Evolutionary conservation across 2,329 filamentous ascomycete species (phyloP).

Genomic region (Sarocladium brachiariae): DNA sequence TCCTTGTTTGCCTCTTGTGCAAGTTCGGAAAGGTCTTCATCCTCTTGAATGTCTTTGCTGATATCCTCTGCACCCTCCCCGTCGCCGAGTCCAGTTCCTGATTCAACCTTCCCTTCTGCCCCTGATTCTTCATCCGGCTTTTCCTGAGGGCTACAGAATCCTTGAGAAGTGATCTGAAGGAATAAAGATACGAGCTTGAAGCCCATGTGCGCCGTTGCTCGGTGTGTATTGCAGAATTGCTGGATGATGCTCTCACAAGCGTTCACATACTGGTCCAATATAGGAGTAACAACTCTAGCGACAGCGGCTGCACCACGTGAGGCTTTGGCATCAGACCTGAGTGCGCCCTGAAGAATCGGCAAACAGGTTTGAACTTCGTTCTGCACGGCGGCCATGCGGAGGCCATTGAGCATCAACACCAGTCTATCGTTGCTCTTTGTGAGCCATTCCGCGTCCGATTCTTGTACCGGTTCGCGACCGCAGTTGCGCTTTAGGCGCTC

Average conservation of each 20-base stretch:
- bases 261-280: conserved; percentile 65
- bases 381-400: conserved; percentile 53
- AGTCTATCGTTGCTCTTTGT: conserved; percentile 42
- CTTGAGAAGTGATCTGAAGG: conserved; percentile 69
- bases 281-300: conserved; percentile 45
- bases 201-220: conserved; percentile 64
- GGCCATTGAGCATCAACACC: conserved; percentile 45
- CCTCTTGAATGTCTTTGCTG: conserved; percentile 89
- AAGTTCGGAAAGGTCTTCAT: conserved; percentile 87
- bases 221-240: conserved; percentile 58
- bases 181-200: conserved; percentile 73
- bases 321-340: conserved; percentile 27
- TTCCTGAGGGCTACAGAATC: conserved; percentile 87
- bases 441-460: conserved; percentile 31
- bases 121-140: conserved; percentile 64
- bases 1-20: conserved; percentile 75
- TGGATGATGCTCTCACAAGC: conserved; percentile 53
- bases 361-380: conserved; percentile 31
- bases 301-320: conserved; percentile 21
- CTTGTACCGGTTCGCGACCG: conserved; percentile 28
- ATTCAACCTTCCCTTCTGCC: conserved; percentile 74
- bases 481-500: conserved; percentile 61
- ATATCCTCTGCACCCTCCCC: conserved; percentile 96
- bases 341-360: conserved; percentile 9
- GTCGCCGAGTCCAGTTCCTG: conserved; percentile 87